Evolutionary conservation across 2,329 filamentous ascomycete genomes (phyloP).

Genomic region (Diaporthe destruens): DNA sequence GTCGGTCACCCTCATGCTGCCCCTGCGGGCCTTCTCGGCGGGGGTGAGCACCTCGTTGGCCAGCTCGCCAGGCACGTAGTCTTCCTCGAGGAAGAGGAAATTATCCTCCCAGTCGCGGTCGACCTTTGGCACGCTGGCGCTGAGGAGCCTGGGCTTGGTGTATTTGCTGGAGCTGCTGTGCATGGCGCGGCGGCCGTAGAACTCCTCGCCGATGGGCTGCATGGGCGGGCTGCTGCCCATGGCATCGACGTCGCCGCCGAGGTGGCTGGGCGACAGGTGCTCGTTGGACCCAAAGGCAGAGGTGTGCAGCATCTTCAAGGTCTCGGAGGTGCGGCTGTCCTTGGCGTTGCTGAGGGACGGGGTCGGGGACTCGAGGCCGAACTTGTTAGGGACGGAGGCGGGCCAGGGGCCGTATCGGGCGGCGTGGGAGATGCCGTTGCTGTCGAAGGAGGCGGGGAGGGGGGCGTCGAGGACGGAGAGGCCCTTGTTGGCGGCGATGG

Average conservation of each 20-base stretch:
- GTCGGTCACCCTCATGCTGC: slow-evolving; percentile 69
- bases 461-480: slow-evolving; percentile 95
- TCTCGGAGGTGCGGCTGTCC: slow-evolving; percentile 71
- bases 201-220: slow-evolving; percentile 69
- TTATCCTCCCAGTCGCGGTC: slow-evolving; percentile 74
- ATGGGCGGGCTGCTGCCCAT: slow-evolving; percentile 60
- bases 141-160: slow-evolving; percentile 75
- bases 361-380: slow-evolving; percentile 88
- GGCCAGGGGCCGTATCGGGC: slow-evolving; percentile 91
- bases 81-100: slow-evolving; percentile 85
- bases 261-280: slow-evolving; percentile 55
- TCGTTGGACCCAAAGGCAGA: slow-evolving; percentile 76
- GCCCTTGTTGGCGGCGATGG: slow-evolving; percentile 73
- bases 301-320: slow-evolving; percentile 73
- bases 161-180: slow-evolving; percentile 70
- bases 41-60: slow-evolving; percentile 74
- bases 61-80: slow-evolving; percentile 82
- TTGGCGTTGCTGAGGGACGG: slow-evolving; percentile 76
- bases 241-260: slow-evolving; percentile 54
- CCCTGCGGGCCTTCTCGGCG: slow-evolving; percentile 74
- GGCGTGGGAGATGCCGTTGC: slow-evolving; percentile 92
- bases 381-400: slow-evolving; percentile 91
- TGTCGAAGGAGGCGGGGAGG: slow-evolving; percentile 94
- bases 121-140: slow-evolving; percentile 75
- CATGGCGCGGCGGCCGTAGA: slow-evolving; percentile 79